Conservation (phyloP, 2,329 filamentous ascomycete species). For the Hortaea sp. region DNA sequence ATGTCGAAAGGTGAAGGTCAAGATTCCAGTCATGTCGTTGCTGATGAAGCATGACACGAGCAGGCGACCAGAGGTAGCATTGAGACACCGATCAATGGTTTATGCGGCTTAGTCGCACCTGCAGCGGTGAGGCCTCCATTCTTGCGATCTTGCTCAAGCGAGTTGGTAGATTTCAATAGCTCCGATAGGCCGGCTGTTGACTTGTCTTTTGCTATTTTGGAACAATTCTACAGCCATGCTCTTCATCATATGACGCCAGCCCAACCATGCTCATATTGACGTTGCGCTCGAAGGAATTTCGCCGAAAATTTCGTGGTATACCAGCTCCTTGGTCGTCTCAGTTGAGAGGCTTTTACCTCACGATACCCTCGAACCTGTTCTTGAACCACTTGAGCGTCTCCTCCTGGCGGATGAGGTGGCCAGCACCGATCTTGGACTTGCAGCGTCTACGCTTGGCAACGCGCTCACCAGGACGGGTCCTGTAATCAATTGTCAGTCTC, state of each 20-base stretch:
- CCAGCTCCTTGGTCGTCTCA: conserved; percentile 3
- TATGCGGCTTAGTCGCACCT: conserved; percentile 21
- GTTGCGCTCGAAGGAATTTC: conserved; percentile 2
- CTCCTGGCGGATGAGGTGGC: conserved; percentile 84
- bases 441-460: conserved; percentile 88
- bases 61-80: conserved; percentile 5
- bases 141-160: conserved; percentile 27
- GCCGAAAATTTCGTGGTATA: conserved; percentile 9
- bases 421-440: conserved; percentile 75
- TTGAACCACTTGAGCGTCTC: conserved; percentile 99
- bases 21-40: too few relatives aligned
- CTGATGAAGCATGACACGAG: too few relatives aligned
- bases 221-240: conserved; percentile 14
- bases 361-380: conserved; percentile 94
- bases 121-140: conserved; percentile 24
- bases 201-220: conserved; percentile 17
- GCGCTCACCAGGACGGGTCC: conserved; percentile 94
- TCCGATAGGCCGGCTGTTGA: conserved; percentile 27
- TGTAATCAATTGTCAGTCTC: conserved; percentile 19
- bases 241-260: conserved; percentile 5
- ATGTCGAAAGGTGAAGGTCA: background rate
- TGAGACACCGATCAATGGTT: conserved; percentile 28
- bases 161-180: conserved; percentile 9
- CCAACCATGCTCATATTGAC: conserved; percentile 2
- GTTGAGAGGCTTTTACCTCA: conserved; percentile 63